Percentiles rank a stretch among this genome's conserved stretches.
phyloP scores from a whole-genome alignment of 106 monocot species.

The Dactylorhiza incarnata region DNA sequence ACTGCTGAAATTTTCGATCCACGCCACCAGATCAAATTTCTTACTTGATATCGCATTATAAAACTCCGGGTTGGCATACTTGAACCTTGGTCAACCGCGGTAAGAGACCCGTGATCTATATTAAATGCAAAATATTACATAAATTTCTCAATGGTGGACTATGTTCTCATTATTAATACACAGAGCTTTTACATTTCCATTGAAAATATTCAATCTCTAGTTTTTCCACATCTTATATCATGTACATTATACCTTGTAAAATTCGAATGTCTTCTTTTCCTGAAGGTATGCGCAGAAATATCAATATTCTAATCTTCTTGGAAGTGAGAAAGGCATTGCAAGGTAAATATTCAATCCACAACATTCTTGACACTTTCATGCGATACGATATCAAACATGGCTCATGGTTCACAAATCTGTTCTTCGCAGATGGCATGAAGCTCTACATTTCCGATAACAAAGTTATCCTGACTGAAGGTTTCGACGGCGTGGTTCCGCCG shows the following conservation, averaged over 20 bases:
- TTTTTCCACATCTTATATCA: neutral
- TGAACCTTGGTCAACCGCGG: too few species aligned
- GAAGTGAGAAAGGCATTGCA: slow-evolving; percentile 69
- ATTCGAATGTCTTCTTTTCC: neutral
- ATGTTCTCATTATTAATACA: too few species aligned
- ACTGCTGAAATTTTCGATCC: too few species aligned
- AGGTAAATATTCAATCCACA: slow-evolving; percentile 31
- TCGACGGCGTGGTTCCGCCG: slow-evolving; percentile 77
- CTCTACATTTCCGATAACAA: slow-evolving; percentile 84
- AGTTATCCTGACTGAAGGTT: slow-evolving; percentile 93
- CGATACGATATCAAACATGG: neutral
- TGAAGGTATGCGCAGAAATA: slow-evolving; percentile 68
- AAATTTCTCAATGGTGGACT: too few species aligned
- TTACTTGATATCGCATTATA: too few species aligned
- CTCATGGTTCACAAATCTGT: neutral
- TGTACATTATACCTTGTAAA: neutral
- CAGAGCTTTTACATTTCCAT: too few species aligned
- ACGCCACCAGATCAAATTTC: too few species aligned
- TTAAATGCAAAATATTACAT: too few species aligned
- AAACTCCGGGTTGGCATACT: too few species aligned
- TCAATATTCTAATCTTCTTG: slow-evolving; percentile 78
- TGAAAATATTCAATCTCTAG: too few species aligned
- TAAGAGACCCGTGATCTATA: too few species aligned
- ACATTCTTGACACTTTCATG: neutral
- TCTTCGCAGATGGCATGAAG: slow-evolving; percentile 80